phyloP scores from a whole-genome alignment of 2,329 filamentous ascomycete genomes.

The Didymella keratinophila region DNA sequence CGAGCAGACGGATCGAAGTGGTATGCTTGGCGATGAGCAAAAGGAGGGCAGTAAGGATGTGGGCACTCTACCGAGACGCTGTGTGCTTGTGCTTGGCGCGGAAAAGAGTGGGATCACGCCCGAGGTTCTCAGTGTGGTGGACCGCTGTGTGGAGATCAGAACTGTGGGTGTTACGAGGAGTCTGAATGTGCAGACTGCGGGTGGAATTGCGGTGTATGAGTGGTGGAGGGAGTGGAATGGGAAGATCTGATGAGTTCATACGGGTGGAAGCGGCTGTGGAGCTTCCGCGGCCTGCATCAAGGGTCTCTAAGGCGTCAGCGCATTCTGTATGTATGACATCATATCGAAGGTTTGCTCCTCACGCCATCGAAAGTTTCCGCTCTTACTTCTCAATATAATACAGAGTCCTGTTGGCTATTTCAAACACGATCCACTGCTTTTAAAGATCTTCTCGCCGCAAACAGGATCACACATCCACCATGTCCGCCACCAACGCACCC shows the following conservation, averaged over 20 bases:
- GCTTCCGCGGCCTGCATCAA: not conserved
- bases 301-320: not conserved
- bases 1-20: slow-evolving; percentile 62
- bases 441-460: too few species aligned
- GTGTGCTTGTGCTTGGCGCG: slow-evolving; percentile 58
- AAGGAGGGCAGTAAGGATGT: slow-evolving; percentile 23
- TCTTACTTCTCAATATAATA: not conserved
- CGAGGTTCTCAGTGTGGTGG: slow-evolving; percentile 57
- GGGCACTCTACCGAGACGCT: slow-evolving; percentile 49
- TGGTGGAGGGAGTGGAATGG: slow-evolving; percentile 56
- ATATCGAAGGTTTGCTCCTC: not conserved
- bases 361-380: not conserved
- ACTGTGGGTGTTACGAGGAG: slow-evolving; percentile 62
- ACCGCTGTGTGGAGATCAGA: slow-evolving; percentile 61
- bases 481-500: not conserved
- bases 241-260: slow-evolving; percentile 11
- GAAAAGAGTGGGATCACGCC: slow-evolving; percentile 61
- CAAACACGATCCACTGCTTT: too few species aligned
- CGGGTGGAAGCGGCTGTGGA: too few species aligned
- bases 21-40: slow-evolving; percentile 51
- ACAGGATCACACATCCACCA: not conserved
- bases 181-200: slow-evolving; percentile 64
- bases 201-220: slow-evolving; percentile 61
- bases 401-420: not conserved
- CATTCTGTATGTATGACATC: not conserved